Base-by-base conservation (phyloP, 495 filamentous ascomycete genomes). In the Penicillium chermesinum region DNA sequence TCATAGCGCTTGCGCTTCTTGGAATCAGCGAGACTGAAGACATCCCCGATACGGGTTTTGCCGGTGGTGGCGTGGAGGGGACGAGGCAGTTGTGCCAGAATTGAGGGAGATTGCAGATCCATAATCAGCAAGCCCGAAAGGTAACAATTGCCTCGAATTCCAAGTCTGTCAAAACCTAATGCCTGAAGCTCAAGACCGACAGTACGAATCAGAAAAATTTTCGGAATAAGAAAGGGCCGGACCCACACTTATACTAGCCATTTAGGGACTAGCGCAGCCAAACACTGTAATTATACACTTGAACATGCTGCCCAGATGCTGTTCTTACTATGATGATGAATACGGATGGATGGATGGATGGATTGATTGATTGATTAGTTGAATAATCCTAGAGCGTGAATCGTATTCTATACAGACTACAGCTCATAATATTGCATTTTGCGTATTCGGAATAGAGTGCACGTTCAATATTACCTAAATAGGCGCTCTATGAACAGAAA, bases 1-100 rank as follows among this genome's bases (percentile, higher is more conserved):
- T 99, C 94, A 56, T 79, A 75, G 54, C 93, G 78, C 71, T 96
- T 96, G 59, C 87, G 79, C 72, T 91, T 95, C 71, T 79, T 88
- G 25, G 77, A 78, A 14, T 83, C 84, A 33, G 80, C 76, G 41
- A 87, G 63, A 59, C 86, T 81, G 59, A 79, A 83, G 22, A 94
- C 89, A 52, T 88, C 84, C 46, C 80, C 78, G 41, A 83, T 77
- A 13, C 73, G 72, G 50, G 85, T 81, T 36, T 80, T 75, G 19
- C 80, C 79, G 20, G 71, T 76, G 13, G 67, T 74, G 20, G 67
- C 79, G 47, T 82, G 79, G 46, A 88, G 71, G 16, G 85, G 83
- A 41, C 71, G 71, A 21, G 85, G 83, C 59, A 91, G 69, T 36
- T 81, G 69, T 27, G 85, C 80, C 53, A 91, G 67, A 45, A 85